phyloP scores from a whole-genome alignment of 177 flowering plant species.

The Vitis hybrid region DNA sequence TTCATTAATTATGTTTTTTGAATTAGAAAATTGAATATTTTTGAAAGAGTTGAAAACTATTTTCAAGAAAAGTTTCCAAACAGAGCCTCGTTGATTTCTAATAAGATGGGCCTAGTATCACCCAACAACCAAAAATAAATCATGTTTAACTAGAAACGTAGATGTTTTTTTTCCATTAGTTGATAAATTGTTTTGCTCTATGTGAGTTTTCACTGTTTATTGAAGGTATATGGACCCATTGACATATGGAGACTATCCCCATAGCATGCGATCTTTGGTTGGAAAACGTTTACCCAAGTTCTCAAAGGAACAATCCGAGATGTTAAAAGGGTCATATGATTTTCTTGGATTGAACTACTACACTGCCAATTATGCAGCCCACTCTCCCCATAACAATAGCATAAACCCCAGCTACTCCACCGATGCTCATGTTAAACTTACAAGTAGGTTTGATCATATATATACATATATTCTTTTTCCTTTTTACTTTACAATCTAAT shows the following conservation, averaged over 20 bases:
- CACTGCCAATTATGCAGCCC: slow-evolving; percentile 41
- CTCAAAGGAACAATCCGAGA: slow-evolving; percentile 28
- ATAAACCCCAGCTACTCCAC: slow-evolving; percentile 29
- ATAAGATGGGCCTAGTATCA: too few relatives aligned
- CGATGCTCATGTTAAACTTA: slow-evolving; percentile 30
- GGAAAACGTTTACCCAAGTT: slow-evolving; percentile 50
- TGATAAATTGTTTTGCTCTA: too few relatives aligned
- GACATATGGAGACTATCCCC: slow-evolving; percentile 52
- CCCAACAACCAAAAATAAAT: too few relatives aligned
- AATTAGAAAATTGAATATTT: too few relatives aligned
- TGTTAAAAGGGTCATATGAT: slow-evolving; percentile 58
- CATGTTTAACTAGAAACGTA: too few relatives aligned
- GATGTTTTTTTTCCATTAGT: too few relatives aligned
- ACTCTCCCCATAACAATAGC: slow-evolving; percentile 4
- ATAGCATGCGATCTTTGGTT: slow-evolving; percentile 35
- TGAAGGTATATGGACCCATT: slow-evolving; percentile 67
- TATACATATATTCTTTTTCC: background rate
- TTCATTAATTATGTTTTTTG: too few relatives aligned
- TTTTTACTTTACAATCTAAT: background rate
- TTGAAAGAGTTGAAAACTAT: too few relatives aligned
- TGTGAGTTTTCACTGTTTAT: background rate
- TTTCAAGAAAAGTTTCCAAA: too few relatives aligned
- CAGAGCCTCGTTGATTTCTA: too few relatives aligned
- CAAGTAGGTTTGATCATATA: slow-evolving; percentile 28
- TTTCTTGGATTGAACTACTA: slow-evolving; percentile 71